Evolutionary conservation across 768 basidiomycete genomes (phyloP), one percentile per base, ranked within the genome.

Genomic region (Hysterangium stoloniferum): DNA sequence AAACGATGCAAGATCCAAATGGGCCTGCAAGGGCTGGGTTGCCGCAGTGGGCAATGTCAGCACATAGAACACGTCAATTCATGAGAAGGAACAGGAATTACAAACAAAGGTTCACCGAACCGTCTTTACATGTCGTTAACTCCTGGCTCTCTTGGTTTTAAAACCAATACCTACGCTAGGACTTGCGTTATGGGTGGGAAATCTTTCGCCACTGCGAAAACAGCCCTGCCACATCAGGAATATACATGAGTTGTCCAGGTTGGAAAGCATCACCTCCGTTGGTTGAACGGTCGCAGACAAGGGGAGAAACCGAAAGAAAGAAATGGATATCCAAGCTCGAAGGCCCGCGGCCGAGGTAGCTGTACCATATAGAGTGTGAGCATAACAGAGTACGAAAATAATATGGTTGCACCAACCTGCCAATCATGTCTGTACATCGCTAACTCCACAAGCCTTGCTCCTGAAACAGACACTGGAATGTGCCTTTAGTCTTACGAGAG

Each of bases 1-100:
- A 41, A 2, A 48, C 55, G 11, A 53, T 53, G 41, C 55, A 56
- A 19, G 47, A 44, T n/a, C 56, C 56, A 36, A 56, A 56, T 15
- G 56, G 56, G 37, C 56, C 56, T 0, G 56, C 56, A 15, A 36
- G 38, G 13, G 56, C 56, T 19, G 15, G 17, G 35, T 56, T 56
- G 32, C 56, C 47, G 53, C 56, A 56, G 20, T 53, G 56, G 31
- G 54, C 52, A 29, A 56, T 54, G 53, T 53, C 54, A 7, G 56
- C 56, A 34, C 54, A 41, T 6, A 53, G 54, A 27, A 41, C 44
- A n/a, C 52, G 52, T 1, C 52, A 52, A 48, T 40, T 45, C 44
- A 25, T 25, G 27, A 28, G 44, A 28, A 24, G 19, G 22, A 25
- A 8, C 12, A 33, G 19, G 33, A 11, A 13, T 32, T 12, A n/a